Base-by-base conservation (phyloP, 208 protist genomes). In the Trypanosoma scelopori region DNA sequence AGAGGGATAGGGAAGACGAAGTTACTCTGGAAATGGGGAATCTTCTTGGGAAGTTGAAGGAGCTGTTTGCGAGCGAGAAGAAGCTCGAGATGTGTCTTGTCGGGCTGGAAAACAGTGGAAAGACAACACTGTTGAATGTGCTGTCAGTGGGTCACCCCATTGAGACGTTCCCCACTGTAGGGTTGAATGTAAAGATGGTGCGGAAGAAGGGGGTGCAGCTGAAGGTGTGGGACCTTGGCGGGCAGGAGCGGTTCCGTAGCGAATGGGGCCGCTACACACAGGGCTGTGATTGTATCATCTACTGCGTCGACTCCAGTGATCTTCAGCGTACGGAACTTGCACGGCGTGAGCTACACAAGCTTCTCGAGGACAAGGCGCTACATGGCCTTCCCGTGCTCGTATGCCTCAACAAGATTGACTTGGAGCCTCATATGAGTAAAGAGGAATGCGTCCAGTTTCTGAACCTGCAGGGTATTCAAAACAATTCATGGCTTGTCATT, bases 391-490 rank as follows among this genome's bases (percentile, higher is more conserved):
- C 85, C 0, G 55, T 94, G 25, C 64, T 93, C 6, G 51, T 96
- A 42, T 83, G 87, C 57, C 69, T 93, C n/a, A 96, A 92, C 57
- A 95, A 94, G 62, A 91, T 88, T 73, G 90, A 93, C 63, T 37
- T 92, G 0, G 81, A 94, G 27, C 85, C 79, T 9, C 84, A 86
- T 76, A 92, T 90, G 71, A 81, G 66, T 50, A 92, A 90, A 49
- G 82, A 86, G 56, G 85, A 92, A 64, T 82, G 74, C 58, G 78
- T 94, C 39, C 70, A 88, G 63, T 61, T 85, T 47, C 69, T 92
- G 27, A 78, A 81, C 46, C 69, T 93, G 50, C 70, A 73, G 35
- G 78, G 70, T 32, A 61, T 91, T 35, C 58, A 78, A 23, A 35
- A 71, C 6, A 93, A 92, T 63, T 69, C 74, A 37, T 93, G 84